Evolutionary conservation across 2,329 filamentous ascomycete genomes (phyloP).

Genomic region (Zarea fungicola): DNA sequence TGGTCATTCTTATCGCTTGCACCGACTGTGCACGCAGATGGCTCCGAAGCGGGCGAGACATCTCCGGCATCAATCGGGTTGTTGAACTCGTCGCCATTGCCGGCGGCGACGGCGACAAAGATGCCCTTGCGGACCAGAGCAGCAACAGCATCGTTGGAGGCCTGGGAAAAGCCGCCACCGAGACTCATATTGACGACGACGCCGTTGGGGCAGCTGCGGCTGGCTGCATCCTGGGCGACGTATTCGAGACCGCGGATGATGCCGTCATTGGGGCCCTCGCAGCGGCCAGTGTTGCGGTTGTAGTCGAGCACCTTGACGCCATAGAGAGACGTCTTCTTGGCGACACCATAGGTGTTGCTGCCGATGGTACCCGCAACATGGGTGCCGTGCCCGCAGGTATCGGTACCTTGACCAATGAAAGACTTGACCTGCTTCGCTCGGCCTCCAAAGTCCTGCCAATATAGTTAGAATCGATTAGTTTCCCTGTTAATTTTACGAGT

Average conservation of each 20-base stretch:
- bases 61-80: constrained; percentile 6
- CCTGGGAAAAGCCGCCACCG: constrained; percentile 14
- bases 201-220: constrained; percentile 20
- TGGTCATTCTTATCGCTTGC: constrained; percentile 25
- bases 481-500: neutral
- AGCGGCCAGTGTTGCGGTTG: constrained; percentile 1
- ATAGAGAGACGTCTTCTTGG: constrained; percentile 33
- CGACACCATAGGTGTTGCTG: constrained; percentile 21
- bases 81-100: constrained; percentile 11
- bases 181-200: constrained; percentile 42
- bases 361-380: constrained; percentile 22
- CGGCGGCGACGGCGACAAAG: constrained; percentile 18
- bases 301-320: constrained; percentile 35
- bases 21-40: constrained; percentile 19
- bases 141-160: constrained; percentile 31
- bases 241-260: constrained; percentile 27
- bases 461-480: neutral
- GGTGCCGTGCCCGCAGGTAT: constrained; percentile 32
- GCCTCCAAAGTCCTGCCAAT: constrained; percentile 19
- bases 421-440: constrained; percentile 16
- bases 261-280: constrained; percentile 12
- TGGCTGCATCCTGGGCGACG: constrained; percentile 25
- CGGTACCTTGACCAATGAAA: constrained; percentile 12
- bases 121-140: constrained; percentile 15
- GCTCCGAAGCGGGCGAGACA: constrained; percentile 18